Evolutionary conservation across 306 rosid genomes (phyloP), one percentile per base, ranked within the genome.

Genomic region (Cajanus cajan): DNA sequence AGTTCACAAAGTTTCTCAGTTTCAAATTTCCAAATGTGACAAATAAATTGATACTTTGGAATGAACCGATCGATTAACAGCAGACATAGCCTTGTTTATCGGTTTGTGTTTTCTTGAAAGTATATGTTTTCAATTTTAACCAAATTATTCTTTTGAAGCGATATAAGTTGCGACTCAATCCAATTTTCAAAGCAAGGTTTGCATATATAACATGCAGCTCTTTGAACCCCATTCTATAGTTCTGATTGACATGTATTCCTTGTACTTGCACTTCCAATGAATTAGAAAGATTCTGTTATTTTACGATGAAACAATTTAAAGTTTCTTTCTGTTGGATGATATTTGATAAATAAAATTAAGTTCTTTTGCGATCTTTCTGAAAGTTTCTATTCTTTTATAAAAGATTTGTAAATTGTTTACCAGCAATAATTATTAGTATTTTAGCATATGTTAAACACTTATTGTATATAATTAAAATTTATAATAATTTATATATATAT

Each of bases 1-100:
- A 50, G 68, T 71, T 71, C 15, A 66, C 2, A 15, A 18, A 55
- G 54, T 24, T 54, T 64, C 62, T 63, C 36, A 36, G 44, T 47
- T 58, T 25, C 43, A 55, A 54, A 62, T 34, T 36, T 65, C 14
- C 44, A 76, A 15, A 76, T 45, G n/a, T 74, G 33, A 36, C 43
- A 64, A 78, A 71, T 64, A 72, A 82, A 48, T 16, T 47, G 21
- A 25, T 36, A 57, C 40, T 7, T 33, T 57, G 51, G 61, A 69
- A 18, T 78, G 75, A 43, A 6, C 57, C 36, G 44, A 74, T 44
- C 57, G 21, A 16, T 73, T 37, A 55, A n/a, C 16, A 37, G 25
- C 22, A 14, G 78, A 55, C 43, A 4, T 70, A 5, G 25, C 44
- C 9, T 21, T 14, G 10, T 45, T 28, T 28, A 28, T 28, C n/a